Evolutionary conservation across 2,329 filamentous ascomycete species (phyloP), one percentile per base, ranked within the genome.

Genomic region (Claviceps purpurea): DNA sequence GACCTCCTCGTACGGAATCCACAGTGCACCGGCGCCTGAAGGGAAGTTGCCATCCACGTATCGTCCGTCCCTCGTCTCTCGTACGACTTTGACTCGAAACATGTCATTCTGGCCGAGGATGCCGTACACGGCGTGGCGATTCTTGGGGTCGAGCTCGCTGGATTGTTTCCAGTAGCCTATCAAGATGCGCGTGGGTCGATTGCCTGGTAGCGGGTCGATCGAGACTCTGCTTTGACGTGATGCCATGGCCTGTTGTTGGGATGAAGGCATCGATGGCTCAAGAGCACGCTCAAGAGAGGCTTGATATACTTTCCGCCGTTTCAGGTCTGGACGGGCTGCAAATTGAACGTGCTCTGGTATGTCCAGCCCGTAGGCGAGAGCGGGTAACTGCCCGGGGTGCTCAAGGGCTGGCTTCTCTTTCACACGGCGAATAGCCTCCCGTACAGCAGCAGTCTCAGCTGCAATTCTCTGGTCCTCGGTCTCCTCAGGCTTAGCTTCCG

Each of bases 1-100:
- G 11, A 82, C 76, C 49, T 84, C 78, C 14, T 84, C 78, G 56
- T 79, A 82, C 5, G 73, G 66, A 40, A 84, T 78, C 80, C 80
- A 84, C 1, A 83, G 62, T 1, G 76, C 78, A 13, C 80, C 80
- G 1, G 79, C 75, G 1, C 79, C 79, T 2, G 64, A 63, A 0
- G 81, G 81, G 51, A 81, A 83, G 61, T 83, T 82, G 39, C 77
- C 79, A 37, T 77, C 70, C 1, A 80, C 67, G 34, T 71, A 73
- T 0, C 77, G 73, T 2, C 80, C 80, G 58, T 82, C 79, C 3
- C 79, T 74, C 0, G 79, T 83, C 58, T 81, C 73, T 5, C 76
- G 70, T 1, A 79, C 73, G 0, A 84, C 69, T 61, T 83, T 83
- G 51, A 82, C 78, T 0, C 81, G 69, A 60, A 84, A 83, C 73